phyloP scores from a whole-genome alignment of 148 eudicot species.

The Bassia scoparia region DNA sequence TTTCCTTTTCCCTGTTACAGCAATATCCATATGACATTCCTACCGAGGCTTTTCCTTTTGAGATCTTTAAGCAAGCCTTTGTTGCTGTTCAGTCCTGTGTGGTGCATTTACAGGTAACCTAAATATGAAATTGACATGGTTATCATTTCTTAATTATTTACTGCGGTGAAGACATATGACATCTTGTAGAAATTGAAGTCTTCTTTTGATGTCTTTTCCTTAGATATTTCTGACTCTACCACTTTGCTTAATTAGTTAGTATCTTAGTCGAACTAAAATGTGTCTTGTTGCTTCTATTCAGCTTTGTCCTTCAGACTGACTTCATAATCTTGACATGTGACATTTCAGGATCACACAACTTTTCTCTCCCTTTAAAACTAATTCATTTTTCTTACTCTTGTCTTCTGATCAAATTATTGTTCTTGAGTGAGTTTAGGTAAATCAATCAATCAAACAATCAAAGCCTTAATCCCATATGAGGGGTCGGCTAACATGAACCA shows the following conservation, averaged over 20 bases:
- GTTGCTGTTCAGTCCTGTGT: constrained; percentile 98
- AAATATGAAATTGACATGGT: not conserved
- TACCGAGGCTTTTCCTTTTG: constrained; percentile 91
- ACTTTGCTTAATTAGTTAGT: not conserved
- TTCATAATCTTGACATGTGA: too few relatives aligned
- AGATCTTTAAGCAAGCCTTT: constrained; percentile 98
- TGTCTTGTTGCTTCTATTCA: not conserved
- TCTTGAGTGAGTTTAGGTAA: too few relatives aligned
- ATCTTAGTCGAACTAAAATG: not conserved
- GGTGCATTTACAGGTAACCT: constrained; percentile 91
- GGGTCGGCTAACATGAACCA: too few relatives aligned
- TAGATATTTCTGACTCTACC: not conserved
- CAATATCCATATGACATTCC: constrained; percentile 99
- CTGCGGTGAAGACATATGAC: not conserved
- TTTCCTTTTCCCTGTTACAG: constrained; percentile 40
- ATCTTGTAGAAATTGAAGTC: too few relatives aligned
- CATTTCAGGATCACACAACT: not conserved
- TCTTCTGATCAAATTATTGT: too few relatives aligned
- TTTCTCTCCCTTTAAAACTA: not conserved
- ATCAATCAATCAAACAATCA: too few relatives aligned
- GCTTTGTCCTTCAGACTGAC: too few relatives aligned
- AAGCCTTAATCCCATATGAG: too few relatives aligned
- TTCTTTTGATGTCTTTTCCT: not conserved
- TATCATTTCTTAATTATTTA: too few relatives aligned
- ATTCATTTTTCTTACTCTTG: not conserved